Evolutionary conservation across 2,329 filamentous ascomycete genomes (phyloP), one percentile per base, ranked within the genome.

Genomic region (Aureobasidium sp.): DNA sequence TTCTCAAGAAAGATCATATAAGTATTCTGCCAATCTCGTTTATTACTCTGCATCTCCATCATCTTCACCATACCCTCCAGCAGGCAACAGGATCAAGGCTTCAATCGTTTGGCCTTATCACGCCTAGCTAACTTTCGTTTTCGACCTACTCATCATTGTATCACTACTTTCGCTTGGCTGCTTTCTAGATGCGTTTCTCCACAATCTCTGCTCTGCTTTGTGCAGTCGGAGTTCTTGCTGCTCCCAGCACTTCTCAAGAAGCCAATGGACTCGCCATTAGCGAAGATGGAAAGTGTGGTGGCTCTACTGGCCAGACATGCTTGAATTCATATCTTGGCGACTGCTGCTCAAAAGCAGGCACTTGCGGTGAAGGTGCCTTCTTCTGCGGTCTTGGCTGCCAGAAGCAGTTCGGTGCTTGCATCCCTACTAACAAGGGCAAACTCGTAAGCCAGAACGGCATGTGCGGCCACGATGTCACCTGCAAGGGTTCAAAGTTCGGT

Each of bases 351-450:
- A 47, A 41, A 21, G 27, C 37, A 6, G 59, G 59, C 7, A n/a
- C 25, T 16, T 61, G 59, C 25, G 59, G 59, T 30, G 34, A 50
- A n/a, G 49, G 41, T n/a, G 29, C n/a, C 3, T 37, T 48, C 41
- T 61, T 53, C 49, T 61, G 59, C 15, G 59, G 59, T n/a, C 8
- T 54, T 5, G 59, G 59, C 8, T 61, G 59, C 16, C 59, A 61
- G 34, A 55, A 45, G 16, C 29, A 50, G n/a, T 61, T 53, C 16
- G 59, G 59, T 30, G 11, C 27, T 29, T 61, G 59, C 8, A 30
- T 50, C 3, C 37, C 45, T 41, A 54, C 48, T 16, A 16, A 37
- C 27, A 61, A 61, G 27, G 59, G 59, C 30, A 52, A 52, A 25
- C 32, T 54, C 25, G 49, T 61, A 21, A 53, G 47, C 15, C 39